These are phyloP conservation scores for Seiridium cupressi DNA, from an alignment of 2,329 filamentous ascomycete species.

Conservation along the genomic window DNA sequence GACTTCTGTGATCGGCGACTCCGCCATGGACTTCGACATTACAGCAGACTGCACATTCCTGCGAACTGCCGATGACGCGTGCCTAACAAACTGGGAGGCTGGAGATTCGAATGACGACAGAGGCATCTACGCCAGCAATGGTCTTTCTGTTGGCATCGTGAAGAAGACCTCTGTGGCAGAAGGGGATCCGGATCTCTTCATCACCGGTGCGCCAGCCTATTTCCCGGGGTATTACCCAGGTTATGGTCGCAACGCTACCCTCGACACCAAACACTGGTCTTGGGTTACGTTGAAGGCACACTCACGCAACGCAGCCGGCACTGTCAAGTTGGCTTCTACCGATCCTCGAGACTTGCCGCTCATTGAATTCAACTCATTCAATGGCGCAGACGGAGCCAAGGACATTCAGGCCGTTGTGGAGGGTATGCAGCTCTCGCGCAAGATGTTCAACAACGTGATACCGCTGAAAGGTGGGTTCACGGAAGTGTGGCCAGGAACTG, in stretches of 20 bases:
- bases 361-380: conserved; percentile 59
- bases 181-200: conserved; percentile 14
- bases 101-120: conserved; percentile 4
- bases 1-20: conserved; percentile 15
- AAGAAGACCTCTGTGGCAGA: conserved; percentile 11
- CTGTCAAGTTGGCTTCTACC: conserved; percentile 40
- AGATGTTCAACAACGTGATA: conserved; percentile 3
- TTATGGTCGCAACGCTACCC: conserved; percentile 4
- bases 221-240: conserved; percentile 16
- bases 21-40: background rate
- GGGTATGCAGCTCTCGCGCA: conserved; percentile 3
- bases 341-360: conserved; percentile 51
- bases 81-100: conserved; percentile 10
- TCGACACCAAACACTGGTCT: conserved; percentile 24
- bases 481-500: conserved; percentile 2
- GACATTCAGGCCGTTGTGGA: conserved; percentile 36
- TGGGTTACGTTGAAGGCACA: conserved; percentile 35
- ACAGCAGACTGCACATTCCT: conserved; percentile 1
- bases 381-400: conserved; percentile 31
- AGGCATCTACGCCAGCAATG: conserved; percentile 17
- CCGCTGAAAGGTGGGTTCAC: background rate
- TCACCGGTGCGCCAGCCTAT: conserved; percentile 13
- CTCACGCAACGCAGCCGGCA: conserved; percentile 52
- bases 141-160: conserved; percentile 13
- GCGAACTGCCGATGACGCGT: conserved; percentile 8